Base-by-base conservation (phyloP, 371 early-diverging fungal species). In the Apophysomyces elegans region DNA sequence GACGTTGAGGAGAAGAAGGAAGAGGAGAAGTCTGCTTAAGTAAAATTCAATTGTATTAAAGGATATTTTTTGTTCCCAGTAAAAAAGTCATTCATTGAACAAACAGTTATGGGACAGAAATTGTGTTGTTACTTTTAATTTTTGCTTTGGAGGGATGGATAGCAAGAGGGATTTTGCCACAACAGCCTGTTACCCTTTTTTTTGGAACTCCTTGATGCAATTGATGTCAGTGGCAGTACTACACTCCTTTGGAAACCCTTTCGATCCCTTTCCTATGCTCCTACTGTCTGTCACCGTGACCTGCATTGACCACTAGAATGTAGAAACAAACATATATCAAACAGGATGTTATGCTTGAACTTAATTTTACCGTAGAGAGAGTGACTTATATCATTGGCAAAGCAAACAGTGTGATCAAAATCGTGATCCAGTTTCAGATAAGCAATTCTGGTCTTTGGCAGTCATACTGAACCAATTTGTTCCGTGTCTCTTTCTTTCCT, bases 1-100 rank as follows among this genome's bases (percentile, higher is more conserved):
- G 79, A 75, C 16, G 73, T 82, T 68, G 76, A 77, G 61, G 82
- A 81, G 21, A 76, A 72, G 73, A 58, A 64, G 46, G 78, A 78
- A 56, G 75, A 72, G 43, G 57, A 47, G 37, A 70, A 75, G 69
- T 37, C 64, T 57, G 58, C 64, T 64, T 54, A 62, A 62, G 47
- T 13, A 47, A 47, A 44, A 44, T 50, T 50, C 21, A 21, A 50
- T 50, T 50, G 63, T 37, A 62, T 44, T 46, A 62, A 44, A 44
- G 21, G 18, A n/a, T n/a, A 59, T 50, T 59, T 57, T 43, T 39
- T 37, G 45, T n/a, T 39, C 18, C 41, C 41, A 41, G 1, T 41
- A 8, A 41, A 41, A 13, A 41, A 41, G 13, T 8, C 4, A 8
- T 41, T 13, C 13, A 41, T 41, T 41, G 41, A 41, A 13, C 13